A percentile compares a stretch with the other conserved stretches of the same genome.
Evolutionary conservation across 495 filamentous ascomycete species (phyloP).

Genomic region (Aspergillus egyptiacus): DNA sequence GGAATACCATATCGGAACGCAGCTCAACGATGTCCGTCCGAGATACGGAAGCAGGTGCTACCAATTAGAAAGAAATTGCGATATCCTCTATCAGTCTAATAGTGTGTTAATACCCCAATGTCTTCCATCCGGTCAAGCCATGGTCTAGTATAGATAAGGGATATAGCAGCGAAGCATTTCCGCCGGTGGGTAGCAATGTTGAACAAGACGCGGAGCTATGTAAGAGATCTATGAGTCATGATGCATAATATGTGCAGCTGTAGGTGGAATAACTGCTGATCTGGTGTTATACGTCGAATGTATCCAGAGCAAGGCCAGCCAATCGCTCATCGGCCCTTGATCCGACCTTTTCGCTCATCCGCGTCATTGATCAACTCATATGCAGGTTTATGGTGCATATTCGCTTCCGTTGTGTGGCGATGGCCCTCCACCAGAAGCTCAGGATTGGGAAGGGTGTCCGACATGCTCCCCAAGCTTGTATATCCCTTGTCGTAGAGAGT

Average conservation of each 20-base stretch:
- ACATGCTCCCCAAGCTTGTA: conserved; percentile 82
- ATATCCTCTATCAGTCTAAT: too few relatives aligned
- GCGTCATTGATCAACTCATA: conserved; percentile 80
- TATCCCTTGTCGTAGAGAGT: conserved; percentile 78
- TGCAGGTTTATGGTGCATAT: conserved; percentile 62
- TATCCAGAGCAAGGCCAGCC: conserved; percentile 23
- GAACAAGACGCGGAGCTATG: conserved; percentile 3
- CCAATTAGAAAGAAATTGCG: too few relatives aligned
- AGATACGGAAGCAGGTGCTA: too few relatives aligned
- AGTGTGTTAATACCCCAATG: too few relatives aligned
- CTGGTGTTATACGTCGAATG: background rate
- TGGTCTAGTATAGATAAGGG: conserved; percentile 5
- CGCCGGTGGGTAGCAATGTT: background rate
- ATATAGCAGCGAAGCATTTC: background rate
- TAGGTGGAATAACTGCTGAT: background rate
- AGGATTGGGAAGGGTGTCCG: conserved; percentile 87
- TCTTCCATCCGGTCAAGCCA: too few relatives aligned
- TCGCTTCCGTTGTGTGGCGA: conserved; percentile 17
- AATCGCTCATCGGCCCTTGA: too few relatives aligned
- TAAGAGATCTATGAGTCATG: conserved; percentile 3
- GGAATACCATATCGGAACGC: too few relatives aligned
- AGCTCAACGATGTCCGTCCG: too few relatives aligned
- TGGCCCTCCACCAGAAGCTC: conserved; percentile 44
- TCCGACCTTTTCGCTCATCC: too few relatives aligned
- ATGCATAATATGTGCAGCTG: background rate